These are phyloP conservation scores for Rhypophila decipiens DNA, from an alignment of 495 filamentous ascomycete genomes.

Conservation along the genomic window DNA sequence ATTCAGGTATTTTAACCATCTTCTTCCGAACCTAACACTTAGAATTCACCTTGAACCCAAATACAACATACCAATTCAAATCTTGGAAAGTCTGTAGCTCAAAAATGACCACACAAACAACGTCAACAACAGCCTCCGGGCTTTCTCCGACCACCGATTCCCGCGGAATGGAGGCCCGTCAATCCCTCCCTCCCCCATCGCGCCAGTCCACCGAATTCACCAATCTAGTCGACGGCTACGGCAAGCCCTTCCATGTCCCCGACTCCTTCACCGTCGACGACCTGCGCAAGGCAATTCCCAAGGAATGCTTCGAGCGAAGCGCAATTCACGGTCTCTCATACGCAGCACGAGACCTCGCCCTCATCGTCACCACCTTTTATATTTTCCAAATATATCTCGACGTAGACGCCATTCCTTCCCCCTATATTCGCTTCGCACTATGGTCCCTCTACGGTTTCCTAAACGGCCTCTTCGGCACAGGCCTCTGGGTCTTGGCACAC, in stretches of 20 bases:
- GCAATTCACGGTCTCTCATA: slow-evolving; percentile 55
- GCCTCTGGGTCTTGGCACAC: slow-evolving; percentile 81
- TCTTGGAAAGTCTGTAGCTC: too few species aligned
- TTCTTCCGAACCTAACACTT: too few species aligned
- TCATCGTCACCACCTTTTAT: slow-evolving; percentile 58
- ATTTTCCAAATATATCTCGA: slow-evolving; percentile 58
- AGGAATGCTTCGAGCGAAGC: slow-evolving; percentile 74
- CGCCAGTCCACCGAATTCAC: too few species aligned
- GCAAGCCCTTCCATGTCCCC: slow-evolving; percentile 67
- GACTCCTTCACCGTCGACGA: slow-evolving; percentile 77
- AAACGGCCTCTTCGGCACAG: slow-evolving; percentile 73
- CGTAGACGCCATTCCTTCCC: slow-evolving; percentile 52
- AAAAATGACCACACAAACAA: too few species aligned
- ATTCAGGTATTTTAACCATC: too few species aligned
- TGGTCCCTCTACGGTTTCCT: slow-evolving; percentile 66
- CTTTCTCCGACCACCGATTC: too few species aligned
- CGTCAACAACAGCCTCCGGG: too few species aligned
- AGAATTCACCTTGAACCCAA: too few species aligned
- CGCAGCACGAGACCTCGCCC: slow-evolving; percentile 61
- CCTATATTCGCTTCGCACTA: slow-evolving; percentile 46
- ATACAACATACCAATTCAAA: too few species aligned
- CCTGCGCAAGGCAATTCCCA: slow-evolving; percentile 74
- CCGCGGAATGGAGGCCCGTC: too few species aligned
- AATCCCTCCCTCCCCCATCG: too few species aligned
- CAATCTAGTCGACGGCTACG: slow-evolving; percentile 67